Evolutionary conservation across 1,139 yeast genomes (phyloP), one percentile per base, ranked within the genome.

Genomic region (Blastobotrys elegans): DNA sequence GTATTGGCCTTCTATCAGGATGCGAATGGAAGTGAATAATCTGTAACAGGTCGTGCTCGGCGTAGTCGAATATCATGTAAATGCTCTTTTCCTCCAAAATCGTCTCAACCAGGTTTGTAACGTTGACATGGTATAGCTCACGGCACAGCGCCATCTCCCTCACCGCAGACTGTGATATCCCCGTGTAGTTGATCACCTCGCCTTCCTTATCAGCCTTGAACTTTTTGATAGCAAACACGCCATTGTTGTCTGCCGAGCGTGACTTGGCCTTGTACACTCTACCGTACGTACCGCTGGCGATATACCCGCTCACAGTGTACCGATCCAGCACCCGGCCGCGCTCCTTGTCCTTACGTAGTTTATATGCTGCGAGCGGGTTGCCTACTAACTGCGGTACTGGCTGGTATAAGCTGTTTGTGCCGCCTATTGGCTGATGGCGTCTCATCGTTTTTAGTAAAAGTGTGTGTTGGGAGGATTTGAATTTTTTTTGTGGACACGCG

Each of bases 251-350:
- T 6, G 20, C 11, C 26, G 31, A 31, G 27, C 59, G 60, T 26
- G 75, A 70, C 54, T 76, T 77, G 14, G 97, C 97, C 64, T 92
- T 92, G 70, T 89, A 94, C 26, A 92, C 99, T 55, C 94, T 59
- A 22, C 99, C 99, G 65, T 92, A 92, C 0, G 99, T 92, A 34
- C 99, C 99, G 0, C 98, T 96, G 0, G 98, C 98, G 52, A 92
- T 94, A 66, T 92, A 92, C 0, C 99, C 99, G 29, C 88, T 70
- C 52, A 94, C 84, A 53, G 84, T 90, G 65, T 90, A 92, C 56
- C 84, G 84, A 41, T 84, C 82, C 26, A 88, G 69, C 2, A 92
- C 96, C 4, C 87, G 80, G 38, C 78, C 75, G 48, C 95, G 69
- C 3, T 79, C 70, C 31, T 76, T 66, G 62, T 88, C 96, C 61